A percentile compares a stretch with the other conserved stretches of the same genome.
Evolutionary conservation across 2,329 filamentous ascomycete species (phyloP).

Genomic region (Xylaria sp.): DNA sequence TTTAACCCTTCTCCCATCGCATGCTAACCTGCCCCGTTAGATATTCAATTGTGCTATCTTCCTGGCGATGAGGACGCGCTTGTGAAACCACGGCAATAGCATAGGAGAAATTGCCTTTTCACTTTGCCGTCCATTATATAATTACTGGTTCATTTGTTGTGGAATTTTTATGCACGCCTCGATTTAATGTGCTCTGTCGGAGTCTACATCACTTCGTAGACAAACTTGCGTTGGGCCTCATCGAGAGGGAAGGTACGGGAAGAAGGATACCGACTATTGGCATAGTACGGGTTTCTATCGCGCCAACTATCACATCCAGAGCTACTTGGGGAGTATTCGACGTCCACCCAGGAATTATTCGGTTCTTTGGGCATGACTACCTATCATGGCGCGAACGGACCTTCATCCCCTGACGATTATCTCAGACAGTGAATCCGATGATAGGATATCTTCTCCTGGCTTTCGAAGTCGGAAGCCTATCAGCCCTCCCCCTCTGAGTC

Average conservation of each 20-base stretch:
- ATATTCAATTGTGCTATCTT: conserved; percentile 15
- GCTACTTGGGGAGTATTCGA: conserved; percentile 7
- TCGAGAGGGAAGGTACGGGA: background rate
- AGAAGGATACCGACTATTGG: background rate
- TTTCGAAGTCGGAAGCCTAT: conserved; percentile 40
- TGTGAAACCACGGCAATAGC: conserved; percentile 18
- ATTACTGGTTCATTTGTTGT: background rate
- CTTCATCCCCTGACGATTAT: conserved; percentile 41
- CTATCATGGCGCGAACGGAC: conserved; percentile 38
- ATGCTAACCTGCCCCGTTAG: conserved; percentile 14
- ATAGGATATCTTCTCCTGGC: conserved; percentile 25
- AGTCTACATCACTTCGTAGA: background rate
- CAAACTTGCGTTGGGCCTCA: background rate
- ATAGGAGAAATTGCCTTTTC: background rate
- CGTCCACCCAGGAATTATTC: background rate
- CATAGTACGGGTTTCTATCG: background rate
- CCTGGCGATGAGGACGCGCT: conserved; percentile 23
- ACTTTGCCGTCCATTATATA: background rate
- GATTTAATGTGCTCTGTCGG: background rate
- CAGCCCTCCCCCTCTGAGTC: conserved; percentile 38
- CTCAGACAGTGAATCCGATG: conserved; percentile 48
- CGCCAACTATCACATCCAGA: background rate
- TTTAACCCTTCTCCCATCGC: background rate
- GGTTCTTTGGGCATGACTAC: conserved; percentile 12
- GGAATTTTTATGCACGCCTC: background rate